These are phyloP conservation scores for Jacaranda copaia DNA, from an alignment of 257 asterid genomes.

Conservation along the genomic window DNA sequence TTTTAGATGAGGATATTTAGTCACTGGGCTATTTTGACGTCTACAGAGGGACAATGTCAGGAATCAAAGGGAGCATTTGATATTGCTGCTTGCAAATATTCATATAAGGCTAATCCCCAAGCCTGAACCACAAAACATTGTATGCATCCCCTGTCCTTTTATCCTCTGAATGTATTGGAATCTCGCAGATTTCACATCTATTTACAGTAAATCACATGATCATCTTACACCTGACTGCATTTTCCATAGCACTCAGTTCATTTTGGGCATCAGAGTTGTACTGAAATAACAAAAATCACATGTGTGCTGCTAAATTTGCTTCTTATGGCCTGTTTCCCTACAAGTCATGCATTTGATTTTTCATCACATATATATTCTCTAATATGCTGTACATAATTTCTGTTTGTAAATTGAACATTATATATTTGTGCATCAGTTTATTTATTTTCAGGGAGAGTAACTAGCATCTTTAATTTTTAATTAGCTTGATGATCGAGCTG, in stretches of 20 bases:
- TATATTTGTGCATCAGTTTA: constrained; percentile 3
- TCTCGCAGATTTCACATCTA: constrained; percentile 8
- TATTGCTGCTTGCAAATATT: constrained; percentile 82
- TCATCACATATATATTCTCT: not conserved
- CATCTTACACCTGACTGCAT: constrained; percentile 19
- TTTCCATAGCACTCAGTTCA: not conserved
- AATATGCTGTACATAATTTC: not conserved
- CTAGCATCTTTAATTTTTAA: constrained; percentile 31
- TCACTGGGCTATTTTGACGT: constrained; percentile 34
- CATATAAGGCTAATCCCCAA: constrained; percentile 91
- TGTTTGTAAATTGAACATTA: constrained; percentile 7
- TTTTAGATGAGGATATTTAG: constrained; percentile 31
- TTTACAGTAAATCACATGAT: constrained; percentile 21
- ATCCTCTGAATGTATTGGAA: constrained; percentile 29
- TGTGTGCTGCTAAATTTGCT: constrained; percentile 6
- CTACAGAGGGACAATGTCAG: constrained; percentile 93
- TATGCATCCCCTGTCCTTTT: constrained; percentile 42
- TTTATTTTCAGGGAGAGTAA: constrained; percentile 32
- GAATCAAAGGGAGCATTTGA: constrained; percentile 95
- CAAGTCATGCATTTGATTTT: constrained; percentile 6
- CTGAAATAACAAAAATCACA: constrained; percentile 13
- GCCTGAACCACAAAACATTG: constrained; percentile 86
- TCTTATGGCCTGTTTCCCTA: constrained; percentile 9
- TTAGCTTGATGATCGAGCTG: constrained; percentile 97
- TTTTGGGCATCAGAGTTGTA: constrained; percentile 10